Evolutionary conservation across 1,284 basidiomycete genomes (phyloP).

Genomic region (Porodaedalea pini): DNA sequence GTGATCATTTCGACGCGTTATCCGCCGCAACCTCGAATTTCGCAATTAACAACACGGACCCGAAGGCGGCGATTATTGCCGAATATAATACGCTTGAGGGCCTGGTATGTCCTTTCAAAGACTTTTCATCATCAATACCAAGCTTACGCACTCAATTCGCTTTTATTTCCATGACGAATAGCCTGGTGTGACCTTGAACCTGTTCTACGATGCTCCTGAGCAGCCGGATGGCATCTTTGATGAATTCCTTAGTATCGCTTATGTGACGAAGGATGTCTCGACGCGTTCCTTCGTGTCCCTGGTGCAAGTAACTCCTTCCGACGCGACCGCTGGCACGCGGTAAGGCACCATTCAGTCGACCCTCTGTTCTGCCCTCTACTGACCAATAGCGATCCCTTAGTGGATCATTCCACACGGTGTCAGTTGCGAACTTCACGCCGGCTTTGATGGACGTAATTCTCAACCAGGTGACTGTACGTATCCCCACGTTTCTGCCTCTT

Average conservation of each 20-base stretch:
- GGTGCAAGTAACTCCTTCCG: constrained; percentile 39
- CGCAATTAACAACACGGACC: constrained; percentile 44
- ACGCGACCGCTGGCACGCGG: constrained; percentile 41
- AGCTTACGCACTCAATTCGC: not conserved
- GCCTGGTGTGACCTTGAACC: constrained; percentile 34
- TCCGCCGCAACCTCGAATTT: constrained; percentile 49
- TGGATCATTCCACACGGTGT: constrained; percentile 47
- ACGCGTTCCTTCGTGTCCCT: constrained; percentile 41
- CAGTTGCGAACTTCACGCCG: constrained; percentile 39
- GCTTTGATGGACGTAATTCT: constrained; percentile 42
- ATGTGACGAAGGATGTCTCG: constrained; percentile 36
- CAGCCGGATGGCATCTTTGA: constrained; percentile 50
- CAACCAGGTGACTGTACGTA: constrained; percentile 47
- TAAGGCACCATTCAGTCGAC: constrained; percentile 24
- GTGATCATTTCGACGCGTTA: constrained; percentile 36
- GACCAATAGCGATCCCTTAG: constrained; percentile 28
- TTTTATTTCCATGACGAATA: constrained; percentile 21
- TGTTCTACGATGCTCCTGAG: constrained; percentile 53
- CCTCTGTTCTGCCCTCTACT: not conserved
- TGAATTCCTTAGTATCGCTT: constrained; percentile 40
- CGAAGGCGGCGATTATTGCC: constrained; percentile 57
- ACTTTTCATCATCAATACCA: not conserved
- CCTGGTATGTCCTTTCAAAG: constrained; percentile 29
- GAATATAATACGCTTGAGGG: constrained; percentile 48
- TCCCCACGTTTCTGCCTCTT: not conserved